Evolutionary conservation across 495 filamentous ascomycete species (phyloP), one percentile per base, ranked within the genome.

Genomic region (Tuber melanosporum): DNA sequence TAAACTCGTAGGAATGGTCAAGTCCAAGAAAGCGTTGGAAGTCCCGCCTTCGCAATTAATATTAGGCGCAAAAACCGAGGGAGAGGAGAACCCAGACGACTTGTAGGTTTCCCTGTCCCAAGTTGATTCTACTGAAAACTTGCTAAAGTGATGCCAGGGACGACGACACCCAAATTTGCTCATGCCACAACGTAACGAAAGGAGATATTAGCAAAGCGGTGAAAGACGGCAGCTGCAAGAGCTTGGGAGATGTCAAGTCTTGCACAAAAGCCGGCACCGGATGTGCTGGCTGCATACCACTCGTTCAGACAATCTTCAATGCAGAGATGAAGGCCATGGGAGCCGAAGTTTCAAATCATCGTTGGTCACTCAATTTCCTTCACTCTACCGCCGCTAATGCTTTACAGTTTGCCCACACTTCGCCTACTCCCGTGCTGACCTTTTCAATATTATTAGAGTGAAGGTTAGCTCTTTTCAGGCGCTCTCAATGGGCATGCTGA

Each of bases 221-320:
- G 83, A 96, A 94, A 82, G 90, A 91, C 73, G 94, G 93, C 46
- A 90, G 88, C 46, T 97, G 94, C 86, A 97, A 92, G 84, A 91
- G 91, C 8, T 89, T 97, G 46, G 92, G 90, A 44, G 92, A 97
- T 73, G 89, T 97, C 81, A 97, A 98, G 85, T 90, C 92, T 4
- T 97, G 93, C 85, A 98, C 95, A 47, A 97, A 97, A 82, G 95
- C 94, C 74, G 95, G 95, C 46, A 97, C 93, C 15, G 95, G 95
- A 7, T 98, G 95, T 83, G 95, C 93, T 80, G 94, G 95, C 20
- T 98, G 95, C 83, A 91, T 98, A 89, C 95, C 95, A 17, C 88
- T 98, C 44, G 92, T 97, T 1, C 93, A 94, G 71, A 91, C 91
- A 76, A 97, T 98, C 82, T 97, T 97, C 89, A 96, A 95, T 86